These are phyloP conservation scores for Ophiostoma angusticollis DNA, from an alignment of 2,329 filamentous ascomycete species.

Conservation along the genomic window DNA sequence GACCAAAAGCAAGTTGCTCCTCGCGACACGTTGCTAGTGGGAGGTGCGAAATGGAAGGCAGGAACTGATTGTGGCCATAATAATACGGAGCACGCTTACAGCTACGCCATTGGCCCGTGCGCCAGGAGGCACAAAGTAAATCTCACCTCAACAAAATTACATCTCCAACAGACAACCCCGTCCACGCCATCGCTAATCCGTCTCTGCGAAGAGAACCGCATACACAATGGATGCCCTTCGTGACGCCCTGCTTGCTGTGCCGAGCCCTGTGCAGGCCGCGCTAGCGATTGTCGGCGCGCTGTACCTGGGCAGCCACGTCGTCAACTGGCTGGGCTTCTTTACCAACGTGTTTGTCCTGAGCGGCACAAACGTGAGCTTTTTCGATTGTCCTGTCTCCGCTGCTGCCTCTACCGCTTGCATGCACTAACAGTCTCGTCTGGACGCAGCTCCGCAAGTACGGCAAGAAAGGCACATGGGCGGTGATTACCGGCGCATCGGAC, in stretches of 20 bases:
- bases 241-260: slow-evolving; percentile 26
- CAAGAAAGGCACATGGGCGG: slow-evolving; percentile 81
- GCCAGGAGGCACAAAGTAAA: too few relatives aligned
- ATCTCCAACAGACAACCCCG: too few relatives aligned
- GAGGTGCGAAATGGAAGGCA: neutral
- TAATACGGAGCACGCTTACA: neutral
- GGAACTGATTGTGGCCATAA: neutral
- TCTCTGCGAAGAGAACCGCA: too few relatives aligned
- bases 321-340: slow-evolving; percentile 48
- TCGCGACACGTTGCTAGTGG: too few relatives aligned
- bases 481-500: slow-evolving; percentile 91
- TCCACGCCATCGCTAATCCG: too few relatives aligned
- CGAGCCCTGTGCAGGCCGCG: slow-evolving; percentile 29
- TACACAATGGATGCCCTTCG: slow-evolving; percentile 21
- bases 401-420: neutral
- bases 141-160: too few relatives aligned
- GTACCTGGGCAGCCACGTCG: slow-evolving; percentile 40
- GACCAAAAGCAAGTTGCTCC: too few relatives aligned
- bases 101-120: neutral
- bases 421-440: too few relatives aligned
- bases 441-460: slow-evolving; percentile 87
- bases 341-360: slow-evolving; percentile 56
- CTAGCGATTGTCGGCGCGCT: slow-evolving; percentile 46
- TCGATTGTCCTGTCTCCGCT: too few relatives aligned
- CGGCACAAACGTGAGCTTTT: slow-evolving; percentile 43